These are phyloP conservation scores for Talaromyces amestolkiae DNA, from an alignment of 2,329 filamentous ascomycete species.

Conservation along the genomic window DNA sequence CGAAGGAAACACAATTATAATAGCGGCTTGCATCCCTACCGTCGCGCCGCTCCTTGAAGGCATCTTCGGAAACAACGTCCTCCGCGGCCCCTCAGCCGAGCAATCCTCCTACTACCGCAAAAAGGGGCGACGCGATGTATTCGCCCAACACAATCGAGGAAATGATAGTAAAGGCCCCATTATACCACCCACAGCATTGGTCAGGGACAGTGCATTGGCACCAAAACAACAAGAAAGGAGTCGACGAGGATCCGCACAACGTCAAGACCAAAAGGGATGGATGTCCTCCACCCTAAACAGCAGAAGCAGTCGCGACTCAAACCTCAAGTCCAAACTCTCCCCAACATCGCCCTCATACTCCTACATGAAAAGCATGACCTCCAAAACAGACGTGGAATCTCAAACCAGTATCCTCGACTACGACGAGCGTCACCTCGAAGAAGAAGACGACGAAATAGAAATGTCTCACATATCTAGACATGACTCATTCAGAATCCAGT, in stretches of 20 bases:
- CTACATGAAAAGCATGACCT: background rate
- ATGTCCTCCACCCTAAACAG: background rate
- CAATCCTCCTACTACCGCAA: background rate
- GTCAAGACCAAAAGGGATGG: background rate
- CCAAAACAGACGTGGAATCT: slow-evolving; percentile 14
- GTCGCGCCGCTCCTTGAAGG: slow-evolving; percentile 16
- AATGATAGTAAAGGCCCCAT: background rate
- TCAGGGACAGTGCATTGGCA: background rate
- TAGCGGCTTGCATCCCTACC: slow-evolving; percentile 20
- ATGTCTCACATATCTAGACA: slow-evolving; percentile 12
- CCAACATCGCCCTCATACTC: background rate
- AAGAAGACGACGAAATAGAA: slow-evolving; percentile 5
- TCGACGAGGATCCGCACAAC: background rate
- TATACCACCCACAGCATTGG: background rate
- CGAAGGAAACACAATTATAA: slow-evolving; percentile 20
- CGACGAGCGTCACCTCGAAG: background rate
- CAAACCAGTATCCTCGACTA: slow-evolving; percentile 15
- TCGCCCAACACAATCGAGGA: background rate
- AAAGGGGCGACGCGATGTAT: background rate
- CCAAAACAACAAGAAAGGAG: background rate
- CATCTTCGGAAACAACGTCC: slow-evolving; percentile 14
- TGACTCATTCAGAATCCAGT: slow-evolving; percentile 16
- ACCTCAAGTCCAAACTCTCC: background rate
- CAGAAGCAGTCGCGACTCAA: background rate
- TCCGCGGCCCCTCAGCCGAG: slow-evolving; percentile 9